These are phyloP conservation scores for Cryphonectria nitschkei DNA, from an alignment of 2,329 filamentous ascomycete species.

Conservation along the genomic window DNA sequence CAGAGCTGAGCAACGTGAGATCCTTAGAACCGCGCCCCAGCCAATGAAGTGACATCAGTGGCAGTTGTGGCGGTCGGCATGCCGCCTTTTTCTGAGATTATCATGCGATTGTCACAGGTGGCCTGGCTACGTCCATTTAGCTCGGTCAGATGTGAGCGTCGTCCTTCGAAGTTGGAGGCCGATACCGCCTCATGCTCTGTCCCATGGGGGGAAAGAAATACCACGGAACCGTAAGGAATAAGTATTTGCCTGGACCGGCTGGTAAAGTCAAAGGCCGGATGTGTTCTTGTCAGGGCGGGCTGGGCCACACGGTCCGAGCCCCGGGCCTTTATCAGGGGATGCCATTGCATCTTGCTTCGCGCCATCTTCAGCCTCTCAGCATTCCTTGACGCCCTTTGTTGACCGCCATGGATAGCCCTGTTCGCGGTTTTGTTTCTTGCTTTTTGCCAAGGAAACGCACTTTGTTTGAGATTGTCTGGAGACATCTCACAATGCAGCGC, in stretches of 20 bases:
- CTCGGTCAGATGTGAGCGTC: neutral
- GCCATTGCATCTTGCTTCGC: neutral
- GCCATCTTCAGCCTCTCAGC: neutral
- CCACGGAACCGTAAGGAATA: neutral
- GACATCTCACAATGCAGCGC: neutral
- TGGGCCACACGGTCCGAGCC: conserved; percentile 2
- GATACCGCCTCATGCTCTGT: neutral
- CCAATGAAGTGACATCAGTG: neutral
- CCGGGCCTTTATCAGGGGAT: neutral
- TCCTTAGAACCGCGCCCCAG: neutral
- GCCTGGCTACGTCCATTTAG: neutral
- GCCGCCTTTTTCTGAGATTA: neutral
- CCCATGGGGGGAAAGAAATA: neutral
- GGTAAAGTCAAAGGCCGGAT: neutral
- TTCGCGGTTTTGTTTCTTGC: neutral
- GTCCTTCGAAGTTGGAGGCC: neutral
- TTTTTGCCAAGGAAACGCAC: conserved; percentile 2
- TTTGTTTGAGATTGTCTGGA: conserved; percentile 9
- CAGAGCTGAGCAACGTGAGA: neutral
- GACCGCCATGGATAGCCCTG: conserved; percentile 13
- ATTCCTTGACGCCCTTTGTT: neutral
- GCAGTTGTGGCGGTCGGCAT: neutral
- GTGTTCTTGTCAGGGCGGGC: neutral
- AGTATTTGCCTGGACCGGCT: neutral
- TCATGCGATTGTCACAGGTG: neutral